Percentiles rank a stretch among this genome's conserved stretches.
phyloP scores from a whole-genome alignment of 495 filamentous ascomycete genomes.

The Neurospora terricola region DNA sequence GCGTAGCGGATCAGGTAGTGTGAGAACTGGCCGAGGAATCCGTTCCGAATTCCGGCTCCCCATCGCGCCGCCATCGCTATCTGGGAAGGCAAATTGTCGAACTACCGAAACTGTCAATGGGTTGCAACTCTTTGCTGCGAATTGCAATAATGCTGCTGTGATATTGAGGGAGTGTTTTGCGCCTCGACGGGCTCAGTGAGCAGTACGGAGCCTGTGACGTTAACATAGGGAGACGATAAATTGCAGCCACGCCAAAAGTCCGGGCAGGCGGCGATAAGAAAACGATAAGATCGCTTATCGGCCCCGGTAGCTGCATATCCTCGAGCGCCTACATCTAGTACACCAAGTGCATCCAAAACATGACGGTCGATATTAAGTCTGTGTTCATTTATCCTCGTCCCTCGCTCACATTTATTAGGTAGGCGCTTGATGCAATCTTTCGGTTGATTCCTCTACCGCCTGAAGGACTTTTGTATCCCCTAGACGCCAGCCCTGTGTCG shows the following conservation, averaged over 20 bases:
- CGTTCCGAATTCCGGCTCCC: slow-evolving; percentile 15
- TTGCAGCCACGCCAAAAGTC: not conserved
- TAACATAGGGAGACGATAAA: not conserved
- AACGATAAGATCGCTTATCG: not conserved
- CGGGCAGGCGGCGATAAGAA: not conserved
- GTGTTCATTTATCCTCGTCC: not conserved
- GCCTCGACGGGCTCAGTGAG: not conserved
- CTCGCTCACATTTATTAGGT: not conserved
- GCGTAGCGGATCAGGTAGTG: slow-evolving; percentile 42
- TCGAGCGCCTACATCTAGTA: not conserved
- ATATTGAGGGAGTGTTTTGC: not conserved
- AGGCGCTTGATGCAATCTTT: not conserved
- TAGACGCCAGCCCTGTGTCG: slow-evolving; percentile 8
- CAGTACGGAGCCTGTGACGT: not conserved
- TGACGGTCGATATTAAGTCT: not conserved
- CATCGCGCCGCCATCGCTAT: slow-evolving; percentile 20
- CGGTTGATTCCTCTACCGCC: slow-evolving; percentile 5
- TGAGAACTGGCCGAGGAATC: slow-evolving; percentile 27
- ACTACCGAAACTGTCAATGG: not conserved
- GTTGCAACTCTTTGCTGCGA: not conserved
- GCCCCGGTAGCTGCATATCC: not conserved
- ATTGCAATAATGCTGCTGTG: not conserved
- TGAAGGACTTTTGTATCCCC: slow-evolving; percentile 11
- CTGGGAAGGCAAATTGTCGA: not conserved
- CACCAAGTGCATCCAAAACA: not conserved